Evolutionary conservation across 768 basidiomycete genomes (phyloP).

Genomic region (Daedaleopsis sinensis): DNA sequence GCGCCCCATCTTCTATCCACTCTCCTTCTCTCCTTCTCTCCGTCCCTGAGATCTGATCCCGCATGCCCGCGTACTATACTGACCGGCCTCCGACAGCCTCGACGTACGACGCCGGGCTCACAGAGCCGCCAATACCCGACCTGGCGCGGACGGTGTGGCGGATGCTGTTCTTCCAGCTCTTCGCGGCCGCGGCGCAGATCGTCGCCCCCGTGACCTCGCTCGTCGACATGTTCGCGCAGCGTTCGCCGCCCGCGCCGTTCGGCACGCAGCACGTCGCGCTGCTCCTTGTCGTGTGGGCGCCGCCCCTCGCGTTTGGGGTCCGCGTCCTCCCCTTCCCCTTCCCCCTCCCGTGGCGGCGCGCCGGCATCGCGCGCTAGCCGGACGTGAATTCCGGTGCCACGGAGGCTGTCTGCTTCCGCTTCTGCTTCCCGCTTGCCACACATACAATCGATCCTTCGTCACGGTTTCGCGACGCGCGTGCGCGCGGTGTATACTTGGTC

Average conservation of each 20-base stretch:
- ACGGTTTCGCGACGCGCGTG: not conserved
- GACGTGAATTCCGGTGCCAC: too few relatives aligned
- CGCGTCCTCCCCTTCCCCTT: too few relatives aligned
- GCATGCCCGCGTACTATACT: not conserved
- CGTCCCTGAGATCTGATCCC: not conserved
- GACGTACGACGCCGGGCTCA: slow-evolving; percentile 19
- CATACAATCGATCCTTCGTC: not conserved
- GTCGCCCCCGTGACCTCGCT: slow-evolving; percentile 45
- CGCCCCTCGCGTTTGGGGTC: slow-evolving; percentile 55
- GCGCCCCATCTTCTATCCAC: not conserved
- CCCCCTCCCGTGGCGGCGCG: slow-evolving; percentile 20
- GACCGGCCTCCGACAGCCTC: slow-evolving; percentile 15
- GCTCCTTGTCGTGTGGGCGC: slow-evolving; percentile 61
- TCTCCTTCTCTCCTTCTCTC: not conserved
- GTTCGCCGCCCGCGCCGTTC: slow-evolving; percentile 59
- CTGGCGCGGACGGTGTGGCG: slow-evolving; percentile 42
- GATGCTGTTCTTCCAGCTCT: slow-evolving; percentile 61
- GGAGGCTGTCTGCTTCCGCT: not conserved
- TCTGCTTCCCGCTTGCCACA: not conserved
- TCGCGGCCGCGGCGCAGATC: slow-evolving; percentile 25
- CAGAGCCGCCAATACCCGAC: slow-evolving; percentile 17
- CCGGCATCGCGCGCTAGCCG: slow-evolving; percentile 5
- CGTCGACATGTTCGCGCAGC: slow-evolving; percentile 49
- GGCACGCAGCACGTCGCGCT: slow-evolving; percentile 69
- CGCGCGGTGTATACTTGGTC: not conserved